phyloP scores from a whole-genome alignment of 345 rosid species.

The Noccaea caerulescens region DNA sequence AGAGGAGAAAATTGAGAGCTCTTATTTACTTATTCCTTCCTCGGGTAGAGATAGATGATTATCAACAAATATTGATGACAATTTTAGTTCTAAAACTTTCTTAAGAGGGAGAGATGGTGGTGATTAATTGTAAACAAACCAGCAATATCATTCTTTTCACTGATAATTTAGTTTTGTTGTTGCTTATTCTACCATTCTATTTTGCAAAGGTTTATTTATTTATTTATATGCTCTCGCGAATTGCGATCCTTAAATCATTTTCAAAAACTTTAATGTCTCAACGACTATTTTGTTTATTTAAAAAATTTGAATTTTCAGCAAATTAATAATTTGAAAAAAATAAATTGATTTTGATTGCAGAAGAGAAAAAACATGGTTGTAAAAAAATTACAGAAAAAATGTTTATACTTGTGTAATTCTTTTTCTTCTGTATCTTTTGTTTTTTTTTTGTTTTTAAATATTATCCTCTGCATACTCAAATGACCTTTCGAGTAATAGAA shows the following conservation, averaged over 20 bases:
- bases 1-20: background rate
- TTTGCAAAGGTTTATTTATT: background rate
- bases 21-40: no score
- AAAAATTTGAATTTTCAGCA: background rate
- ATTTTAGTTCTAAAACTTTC: no score
- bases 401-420: background rate
- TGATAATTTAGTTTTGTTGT: no score
- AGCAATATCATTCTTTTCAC: no score
- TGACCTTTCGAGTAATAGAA: constrained; percentile 41
- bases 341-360: no score
- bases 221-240: no score
- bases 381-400: background rate
- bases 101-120: no score
- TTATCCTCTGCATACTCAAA: constrained; percentile 16
- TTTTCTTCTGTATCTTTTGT: background rate
- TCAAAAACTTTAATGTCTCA: background rate
- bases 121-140: no score
- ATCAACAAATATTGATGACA: no score
- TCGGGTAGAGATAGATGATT: no score
- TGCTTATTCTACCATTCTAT: no score
- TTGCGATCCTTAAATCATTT: background rate
- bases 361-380: background rate
- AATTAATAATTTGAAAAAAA: background rate
- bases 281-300: background rate
- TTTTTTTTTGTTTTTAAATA: background rate